Percentiles rank a stretch among this genome's conserved stretches.
These are phyloP conservation scores for Penicillium steckii DNA, from an alignment of 495 filamentous ascomycete species.

Conservation along the genomic window DNA sequence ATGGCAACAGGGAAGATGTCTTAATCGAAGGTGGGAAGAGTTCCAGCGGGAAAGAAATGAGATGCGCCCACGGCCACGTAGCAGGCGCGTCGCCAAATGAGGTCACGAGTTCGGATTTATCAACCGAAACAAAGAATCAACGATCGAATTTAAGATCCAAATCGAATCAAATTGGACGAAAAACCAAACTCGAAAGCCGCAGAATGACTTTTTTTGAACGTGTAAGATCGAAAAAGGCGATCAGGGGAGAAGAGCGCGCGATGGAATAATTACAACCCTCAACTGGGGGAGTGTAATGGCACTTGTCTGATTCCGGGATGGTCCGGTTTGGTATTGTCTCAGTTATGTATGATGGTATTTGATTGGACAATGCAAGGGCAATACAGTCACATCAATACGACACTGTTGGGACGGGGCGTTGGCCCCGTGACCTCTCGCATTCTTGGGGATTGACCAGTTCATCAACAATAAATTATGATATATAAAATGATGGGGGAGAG, in stretches of 20 bases:
- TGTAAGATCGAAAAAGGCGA: constrained; percentile 10
- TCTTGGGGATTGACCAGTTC: no score
- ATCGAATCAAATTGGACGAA: not conserved
- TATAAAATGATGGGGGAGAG: no score
- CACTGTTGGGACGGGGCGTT: constrained; percentile 9
- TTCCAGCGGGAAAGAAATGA: no score
- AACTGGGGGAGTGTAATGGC: constrained; percentile 9
- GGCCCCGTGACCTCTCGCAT: constrained; percentile 20
- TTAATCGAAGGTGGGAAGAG: constrained; percentile 23
- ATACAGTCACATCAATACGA: constrained; percentile 6
- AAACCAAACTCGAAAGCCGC: not conserved
- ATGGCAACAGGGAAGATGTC: constrained; percentile 1
- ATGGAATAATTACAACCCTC: not conserved
- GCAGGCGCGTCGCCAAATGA: constrained; percentile 42
- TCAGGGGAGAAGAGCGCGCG: constrained; percentile 28
- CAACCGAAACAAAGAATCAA: constrained; percentile 5
- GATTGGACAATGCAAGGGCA: constrained; percentile 8
- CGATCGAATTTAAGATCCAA: not conserved
- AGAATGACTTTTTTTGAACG: not conserved
- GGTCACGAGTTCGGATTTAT: constrained; percentile 5
- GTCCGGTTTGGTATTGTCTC: constrained; percentile 15
- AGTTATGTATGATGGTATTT: not conserved
- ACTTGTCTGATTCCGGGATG: constrained; percentile 29
- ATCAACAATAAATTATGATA: no score
- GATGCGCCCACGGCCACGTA: constrained; percentile 46